Evolutionary conservation across 495 filamentous ascomycete genomes (phyloP).

Genomic region (Penicillium waksmanii): DNA sequence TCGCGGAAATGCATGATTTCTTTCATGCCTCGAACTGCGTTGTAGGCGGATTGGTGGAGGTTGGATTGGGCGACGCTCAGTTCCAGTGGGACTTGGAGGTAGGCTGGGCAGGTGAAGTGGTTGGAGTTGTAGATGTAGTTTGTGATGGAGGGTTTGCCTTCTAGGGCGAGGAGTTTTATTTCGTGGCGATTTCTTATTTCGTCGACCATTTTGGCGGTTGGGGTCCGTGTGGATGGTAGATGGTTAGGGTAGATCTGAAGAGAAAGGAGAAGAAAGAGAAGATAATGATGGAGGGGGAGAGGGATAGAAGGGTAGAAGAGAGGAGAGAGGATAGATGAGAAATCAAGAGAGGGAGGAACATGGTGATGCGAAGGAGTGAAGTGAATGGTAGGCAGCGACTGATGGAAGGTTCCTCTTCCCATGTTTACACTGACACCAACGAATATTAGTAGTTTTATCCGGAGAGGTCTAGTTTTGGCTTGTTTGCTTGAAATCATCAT

Average conservation of each 20-base stretch:
- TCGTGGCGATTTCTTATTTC: not conserved
- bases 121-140: slow-evolving; percentile 11
- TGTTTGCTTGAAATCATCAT: slow-evolving; percentile 3
- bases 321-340: not conserved
- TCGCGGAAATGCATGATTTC: not conserved
- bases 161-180: not conserved
- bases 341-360: not conserved
- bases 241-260: not conserved
- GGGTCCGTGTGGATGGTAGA: not conserved
- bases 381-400: too few species aligned
- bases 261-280: not conserved
- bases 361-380: too few species aligned
- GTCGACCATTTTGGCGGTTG: not conserved
- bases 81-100: slow-evolving; percentile 10
- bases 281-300: not conserved
- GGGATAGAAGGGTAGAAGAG: not conserved
- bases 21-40: slow-evolving; percentile 18
- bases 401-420: too few species aligned
- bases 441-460: too few species aligned
- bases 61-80: not conserved
- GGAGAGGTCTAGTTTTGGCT: too few species aligned
- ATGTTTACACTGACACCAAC: too few species aligned
- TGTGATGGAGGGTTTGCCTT: slow-evolving; percentile 10
- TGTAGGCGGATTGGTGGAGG: slow-evolving; percentile 11
- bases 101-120: slow-evolving; percentile 10